Conservation (phyloP, 352 stramenopile species). For the Proteromonas lacertae region DNA sequence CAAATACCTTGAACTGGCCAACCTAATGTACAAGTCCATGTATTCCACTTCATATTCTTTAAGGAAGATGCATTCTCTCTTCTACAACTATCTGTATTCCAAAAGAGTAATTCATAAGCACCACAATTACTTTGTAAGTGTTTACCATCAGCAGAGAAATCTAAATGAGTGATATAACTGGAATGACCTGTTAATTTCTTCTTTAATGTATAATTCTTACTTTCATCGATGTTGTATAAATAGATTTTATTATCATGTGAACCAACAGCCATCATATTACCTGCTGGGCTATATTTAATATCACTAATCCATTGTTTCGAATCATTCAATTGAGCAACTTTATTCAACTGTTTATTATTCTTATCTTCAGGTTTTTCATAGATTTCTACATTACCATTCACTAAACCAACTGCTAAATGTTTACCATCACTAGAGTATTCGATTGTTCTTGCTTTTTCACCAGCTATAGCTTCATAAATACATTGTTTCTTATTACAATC, state of each 20-base stretch:
- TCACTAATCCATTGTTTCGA: constrained; percentile 14
- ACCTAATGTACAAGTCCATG: constrained; percentile 30
- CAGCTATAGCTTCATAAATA: not conserved
- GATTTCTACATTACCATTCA: too few relatives aligned
- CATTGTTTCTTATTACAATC: constrained; percentile 9
- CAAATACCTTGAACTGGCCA: constrained; percentile 36
- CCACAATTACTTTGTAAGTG: constrained; percentile 7
- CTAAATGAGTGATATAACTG: constrained; percentile 20
- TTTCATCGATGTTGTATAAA: constrained; percentile 28
- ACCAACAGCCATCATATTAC: constrained; percentile 28
- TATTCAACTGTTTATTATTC: not conserved
- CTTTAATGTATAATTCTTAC: constrained; percentile 4
- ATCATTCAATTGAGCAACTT: too few relatives aligned
- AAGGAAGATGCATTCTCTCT: constrained; percentile 26
- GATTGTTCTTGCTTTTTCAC: not conserved
- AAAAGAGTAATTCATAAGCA: constrained; percentile 2
- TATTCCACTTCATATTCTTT: constrained; percentile 31
- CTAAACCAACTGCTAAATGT: too few relatives aligned
- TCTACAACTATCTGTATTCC: not conserved
- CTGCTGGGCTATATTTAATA: constrained; percentile 34
- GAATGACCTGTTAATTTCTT: not conserved
- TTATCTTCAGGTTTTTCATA: not conserved
- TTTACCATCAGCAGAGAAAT: constrained; percentile 30
- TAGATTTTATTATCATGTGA: constrained; percentile 34
- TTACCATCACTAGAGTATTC: not conserved